Conservation (phyloP, 352 stramenopile species). For the Globisporangium canariense region DNA sequence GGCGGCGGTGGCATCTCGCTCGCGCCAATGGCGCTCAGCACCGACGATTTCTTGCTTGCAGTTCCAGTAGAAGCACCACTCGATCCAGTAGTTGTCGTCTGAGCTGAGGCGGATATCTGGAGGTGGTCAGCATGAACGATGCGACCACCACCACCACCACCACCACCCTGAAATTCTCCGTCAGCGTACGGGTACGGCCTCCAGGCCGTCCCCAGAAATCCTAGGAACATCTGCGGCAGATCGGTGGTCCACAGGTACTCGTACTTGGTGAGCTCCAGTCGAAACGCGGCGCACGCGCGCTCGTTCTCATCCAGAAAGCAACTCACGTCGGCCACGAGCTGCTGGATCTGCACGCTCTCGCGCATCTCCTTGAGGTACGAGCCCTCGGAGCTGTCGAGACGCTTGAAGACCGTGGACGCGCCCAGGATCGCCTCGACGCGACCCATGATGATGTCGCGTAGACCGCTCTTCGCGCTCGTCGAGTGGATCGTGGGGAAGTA, state of each 20-base stretch:
- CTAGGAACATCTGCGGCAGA: slow-evolving; percentile 81
- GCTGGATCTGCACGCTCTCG: slow-evolving; percentile 75
- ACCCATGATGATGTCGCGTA: slow-evolving; percentile 63
- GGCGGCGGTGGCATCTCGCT: slow-evolving; percentile 32
- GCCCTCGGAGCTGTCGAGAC: slow-evolving; percentile 83
- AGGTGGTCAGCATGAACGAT: slow-evolving; percentile 30
- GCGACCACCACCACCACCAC: slow-evolving; percentile 14
- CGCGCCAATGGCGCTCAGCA: background rate
- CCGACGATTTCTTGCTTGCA: slow-evolving; percentile 2
- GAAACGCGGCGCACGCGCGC: slow-evolving; percentile 49
- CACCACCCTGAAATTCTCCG: slow-evolving; percentile 5
- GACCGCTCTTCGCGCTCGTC: slow-evolving; percentile 39
- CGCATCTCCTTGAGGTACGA: slow-evolving; percentile 89
- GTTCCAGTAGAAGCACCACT: background rate
- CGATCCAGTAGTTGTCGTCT: background rate
- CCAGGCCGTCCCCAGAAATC: slow-evolving; percentile 79
- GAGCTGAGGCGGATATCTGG: slow-evolving; percentile 16
- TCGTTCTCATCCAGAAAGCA: slow-evolving; percentile 82
- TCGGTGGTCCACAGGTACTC: slow-evolving; percentile 92
- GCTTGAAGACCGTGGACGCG: slow-evolving; percentile 70
- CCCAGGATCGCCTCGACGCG: slow-evolving; percentile 69
- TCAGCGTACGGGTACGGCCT: slow-evolving; percentile 30
- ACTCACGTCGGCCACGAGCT: slow-evolving; percentile 78
- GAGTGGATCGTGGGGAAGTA: slow-evolving; percentile 70
- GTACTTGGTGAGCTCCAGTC: slow-evolving; percentile 82